These are phyloP conservation scores for Artemisia tridentata DNA, from an alignment of 129 eudicot species.

Conservation along the genomic window DNA sequence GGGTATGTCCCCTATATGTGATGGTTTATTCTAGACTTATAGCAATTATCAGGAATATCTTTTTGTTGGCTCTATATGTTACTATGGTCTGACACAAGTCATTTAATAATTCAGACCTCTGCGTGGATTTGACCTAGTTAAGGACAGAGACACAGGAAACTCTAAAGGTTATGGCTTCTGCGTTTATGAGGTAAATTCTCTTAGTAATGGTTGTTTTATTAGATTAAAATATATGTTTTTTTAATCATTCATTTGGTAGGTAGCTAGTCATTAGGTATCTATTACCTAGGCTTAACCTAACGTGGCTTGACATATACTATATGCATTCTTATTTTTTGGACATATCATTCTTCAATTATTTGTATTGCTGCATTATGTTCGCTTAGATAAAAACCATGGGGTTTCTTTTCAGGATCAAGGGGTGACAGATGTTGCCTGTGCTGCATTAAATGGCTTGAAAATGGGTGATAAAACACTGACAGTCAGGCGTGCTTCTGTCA, in stretches of 20 bases:
- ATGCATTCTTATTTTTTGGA: neutral
- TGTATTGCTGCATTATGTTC: neutral
- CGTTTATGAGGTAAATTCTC: constrained; percentile 60
- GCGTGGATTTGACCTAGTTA: constrained; percentile 89
- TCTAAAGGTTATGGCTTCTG: constrained; percentile 95
- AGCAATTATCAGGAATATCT: neutral
- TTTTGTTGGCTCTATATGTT: neutral
- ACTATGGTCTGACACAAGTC: constrained; percentile 18
- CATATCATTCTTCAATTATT: neutral
- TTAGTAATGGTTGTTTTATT: neutral
- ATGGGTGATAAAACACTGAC: constrained; percentile 97
- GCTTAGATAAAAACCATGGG: neutral
- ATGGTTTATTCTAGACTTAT: neutral
- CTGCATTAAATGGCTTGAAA: constrained; percentile 87
- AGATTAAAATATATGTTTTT: neutral
- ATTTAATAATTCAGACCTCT: constrained; percentile 54
- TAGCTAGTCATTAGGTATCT: neutral
- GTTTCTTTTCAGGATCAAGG: constrained; percentile 61
- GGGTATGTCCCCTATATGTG: constrained; percentile 51
- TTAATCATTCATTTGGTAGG: neutral
- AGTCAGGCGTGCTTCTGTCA: constrained; percentile 85
- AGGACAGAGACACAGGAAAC: constrained; percentile 92
- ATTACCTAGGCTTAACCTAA: neutral
- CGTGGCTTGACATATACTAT: constrained; percentile 3
- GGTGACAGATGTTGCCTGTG: constrained; percentile 85